Base-by-base conservation (phyloP, 441 rosid species). In the Erodium trifolium region DNA sequence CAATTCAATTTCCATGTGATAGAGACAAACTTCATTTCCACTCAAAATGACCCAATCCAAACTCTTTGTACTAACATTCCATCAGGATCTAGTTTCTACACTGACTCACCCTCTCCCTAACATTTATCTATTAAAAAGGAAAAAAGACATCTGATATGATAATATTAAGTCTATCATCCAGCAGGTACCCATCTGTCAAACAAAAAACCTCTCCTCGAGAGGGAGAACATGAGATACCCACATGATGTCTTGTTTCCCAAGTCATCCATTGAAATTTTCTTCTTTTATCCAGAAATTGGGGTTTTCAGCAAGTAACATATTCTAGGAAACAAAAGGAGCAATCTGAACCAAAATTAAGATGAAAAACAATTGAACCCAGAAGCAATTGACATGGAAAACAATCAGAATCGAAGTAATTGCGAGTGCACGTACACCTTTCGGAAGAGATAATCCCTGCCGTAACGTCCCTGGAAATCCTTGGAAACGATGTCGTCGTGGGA, bases 381-480 rank as follows among this genome's bases (percentile, higher is more conserved):
- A 34, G 5, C 34, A 72, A 29, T 13, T 49, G 14, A 3, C 4
- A 14, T 49, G 47, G 47, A 41, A 41, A 41, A 65, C 4, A 0
- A 45, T 4, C 6, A 2, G 12, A 17, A 29, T 49, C 43, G 27
- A 23, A 23, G 27, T 23, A 2, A 23, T 23, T 23, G 27, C 27
- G 27, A 23, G 27, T 23, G 41, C 41, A 37, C 76, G 51, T 73
- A 83, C 86, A 75, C 84, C 14, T 75, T 65, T 31, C 62, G 72
- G 78, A 81, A 78, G 63, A 81, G 82, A 68, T 79, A 81, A 34
- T 80, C 84, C 4, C 77, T 78, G 70, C 84, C 84, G 57, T 3
- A 77, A 14, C 81, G 78, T 39, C 86, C 83, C 10, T 63, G 74
- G 55, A 83, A 83, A 0, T 79, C 77, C 78, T 83, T 81, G 65